phyloP scores from a whole-genome alignment of 139 green algal genomes.

The Spirogloea muscicola region DNA sequence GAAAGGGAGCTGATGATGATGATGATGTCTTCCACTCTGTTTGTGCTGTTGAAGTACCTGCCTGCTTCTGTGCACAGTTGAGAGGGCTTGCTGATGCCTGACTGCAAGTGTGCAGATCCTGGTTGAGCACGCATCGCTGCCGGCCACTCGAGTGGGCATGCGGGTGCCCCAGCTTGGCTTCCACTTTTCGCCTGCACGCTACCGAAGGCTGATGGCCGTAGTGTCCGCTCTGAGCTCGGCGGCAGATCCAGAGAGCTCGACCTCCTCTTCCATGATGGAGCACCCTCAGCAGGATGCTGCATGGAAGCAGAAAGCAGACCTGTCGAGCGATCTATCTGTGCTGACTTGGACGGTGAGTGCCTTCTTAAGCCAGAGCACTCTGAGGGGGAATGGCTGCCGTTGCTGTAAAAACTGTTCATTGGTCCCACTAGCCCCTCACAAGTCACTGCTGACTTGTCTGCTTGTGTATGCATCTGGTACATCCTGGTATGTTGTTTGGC shows the following conservation, averaged over 20 bases:
- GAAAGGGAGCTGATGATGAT: no score
- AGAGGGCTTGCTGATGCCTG: no score
- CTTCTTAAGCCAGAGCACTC: no score
- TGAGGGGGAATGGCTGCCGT: no score
- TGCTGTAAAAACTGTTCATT: no score
- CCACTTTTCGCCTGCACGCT: constrained; percentile 63
- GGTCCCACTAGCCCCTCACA: no score
- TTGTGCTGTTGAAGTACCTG: background rate
- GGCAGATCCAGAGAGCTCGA: no score
- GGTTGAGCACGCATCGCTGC: constrained; percentile 50
- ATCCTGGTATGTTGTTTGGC: no score
- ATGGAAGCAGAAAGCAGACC: background rate
- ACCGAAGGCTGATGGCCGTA: constrained; percentile 59
- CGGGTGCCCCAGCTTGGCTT: constrained; percentile 61
- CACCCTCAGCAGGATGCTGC: no score
- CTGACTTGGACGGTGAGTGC: background rate
- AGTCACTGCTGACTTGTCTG: no score
- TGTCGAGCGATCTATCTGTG: background rate
- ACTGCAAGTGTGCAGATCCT: constrained; percentile 38
- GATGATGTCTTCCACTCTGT: background rate
- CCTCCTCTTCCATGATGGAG: background rate
- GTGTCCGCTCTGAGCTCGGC: background rate
- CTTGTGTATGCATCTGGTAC: no score
- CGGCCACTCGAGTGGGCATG: constrained; percentile 53
- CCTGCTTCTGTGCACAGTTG: no score